phyloP scores from a whole-genome alignment of 176 grass and related monocot species.

The Leersia perrieri region DNA sequence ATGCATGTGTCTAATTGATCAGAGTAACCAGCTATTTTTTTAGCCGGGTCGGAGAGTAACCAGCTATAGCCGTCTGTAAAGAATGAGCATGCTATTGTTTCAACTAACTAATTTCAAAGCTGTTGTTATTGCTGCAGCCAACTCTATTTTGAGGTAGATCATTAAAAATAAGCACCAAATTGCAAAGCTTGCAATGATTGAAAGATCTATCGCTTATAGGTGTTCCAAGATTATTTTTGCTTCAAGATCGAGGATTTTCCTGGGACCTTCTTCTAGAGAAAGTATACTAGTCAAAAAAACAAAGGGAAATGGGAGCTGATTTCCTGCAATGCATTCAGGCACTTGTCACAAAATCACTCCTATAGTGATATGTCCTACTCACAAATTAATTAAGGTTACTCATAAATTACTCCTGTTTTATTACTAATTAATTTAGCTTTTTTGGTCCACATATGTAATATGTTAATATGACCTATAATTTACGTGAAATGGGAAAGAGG shows the following conservation, averaged over 20 bases:
- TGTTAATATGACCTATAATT: neutral
- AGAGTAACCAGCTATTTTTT: neutral
- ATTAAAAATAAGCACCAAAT: neutral
- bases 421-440: neutral
- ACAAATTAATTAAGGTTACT: neutral
- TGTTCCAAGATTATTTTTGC: conserved; percentile 3
- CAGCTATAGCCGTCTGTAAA: neutral
- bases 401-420: neutral
- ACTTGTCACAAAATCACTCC: neutral
- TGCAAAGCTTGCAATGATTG: neutral
- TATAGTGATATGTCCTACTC: neutral
- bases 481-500: neutral
- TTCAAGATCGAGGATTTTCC: conserved; percentile 20
- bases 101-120: neutral
- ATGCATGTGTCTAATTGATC: neutral
- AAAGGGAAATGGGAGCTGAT: conserved; percentile 22
- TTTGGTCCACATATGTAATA: neutral
- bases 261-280: conserved; percentile 29
- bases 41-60: neutral
- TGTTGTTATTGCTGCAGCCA: neutral
- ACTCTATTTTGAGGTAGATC: conserved; percentile 6
- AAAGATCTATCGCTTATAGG: conserved; percentile 3
- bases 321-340: neutral
- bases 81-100: neutral
- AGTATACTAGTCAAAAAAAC: neutral